A percentile compares a stretch with the other conserved stretches of the same genome.
Conservation (phyloP, 139 green algal genomes). For the Picochlorum sp. region DNA sequence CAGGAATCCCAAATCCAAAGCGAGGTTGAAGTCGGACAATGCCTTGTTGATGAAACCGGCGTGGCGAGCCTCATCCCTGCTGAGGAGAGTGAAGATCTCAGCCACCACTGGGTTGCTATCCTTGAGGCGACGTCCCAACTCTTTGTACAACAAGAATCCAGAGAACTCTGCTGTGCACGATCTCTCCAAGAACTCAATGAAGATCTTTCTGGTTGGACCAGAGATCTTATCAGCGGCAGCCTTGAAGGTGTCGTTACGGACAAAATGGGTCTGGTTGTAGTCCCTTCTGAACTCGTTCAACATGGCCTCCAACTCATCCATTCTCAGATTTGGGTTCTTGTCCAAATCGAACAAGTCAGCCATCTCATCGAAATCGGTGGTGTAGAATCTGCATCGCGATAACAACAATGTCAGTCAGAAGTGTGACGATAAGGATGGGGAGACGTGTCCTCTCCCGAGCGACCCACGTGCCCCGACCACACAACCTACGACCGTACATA, state of each 20-base stretch:
- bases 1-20: slow-evolving; percentile 97
- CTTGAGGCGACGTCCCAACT: slow-evolving; percentile 95
- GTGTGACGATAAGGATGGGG: background rate
- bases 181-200: slow-evolving; percentile 99
- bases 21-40: slow-evolving; percentile 87
- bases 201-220: slow-evolving; percentile 85
- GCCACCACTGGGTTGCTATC: slow-evolving; percentile 82
- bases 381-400: slow-evolving; percentile 82
- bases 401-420: background rate
- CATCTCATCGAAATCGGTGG: slow-evolving; percentile 99
- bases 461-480: slow-evolving; percentile 1
- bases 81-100: slow-evolving; percentile 98
- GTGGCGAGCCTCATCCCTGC: slow-evolving; percentile 95
- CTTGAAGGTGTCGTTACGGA: slow-evolving; percentile 95
- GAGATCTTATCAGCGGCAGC: slow-evolving; percentile 78
- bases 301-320: slow-evolving; percentile 78
- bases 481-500: slow-evolving; percentile 7
- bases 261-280: slow-evolving; percentile 99
- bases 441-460: slow-evolving; percentile 3
- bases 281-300: slow-evolving; percentile 91
- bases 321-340: slow-evolving; percentile 88
- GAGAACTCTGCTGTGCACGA: slow-evolving; percentile 99
- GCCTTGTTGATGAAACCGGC: slow-evolving; percentile 99
- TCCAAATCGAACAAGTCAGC: slow-evolving; percentile 89
- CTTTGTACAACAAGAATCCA: slow-evolving; percentile 99